Conservation (phyloP, 176 grass and related monocot species). For the Eleusine indica region DNA sequence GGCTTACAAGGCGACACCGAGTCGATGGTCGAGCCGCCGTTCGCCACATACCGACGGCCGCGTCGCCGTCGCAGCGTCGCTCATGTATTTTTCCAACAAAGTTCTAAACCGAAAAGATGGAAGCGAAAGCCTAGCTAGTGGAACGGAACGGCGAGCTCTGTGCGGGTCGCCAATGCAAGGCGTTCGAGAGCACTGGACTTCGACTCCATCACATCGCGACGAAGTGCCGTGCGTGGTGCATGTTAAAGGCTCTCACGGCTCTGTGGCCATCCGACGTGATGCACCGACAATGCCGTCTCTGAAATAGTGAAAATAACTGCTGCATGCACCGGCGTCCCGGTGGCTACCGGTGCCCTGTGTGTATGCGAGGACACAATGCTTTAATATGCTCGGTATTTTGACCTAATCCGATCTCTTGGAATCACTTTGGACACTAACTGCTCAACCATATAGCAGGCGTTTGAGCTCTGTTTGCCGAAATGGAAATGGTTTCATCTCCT, state of each 20-base stretch:
- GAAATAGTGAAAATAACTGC: conserved; percentile 32
- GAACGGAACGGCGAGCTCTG: neutral
- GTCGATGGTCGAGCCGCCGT: neutral
- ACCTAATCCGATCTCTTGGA: conserved; percentile 7
- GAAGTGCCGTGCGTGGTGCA: neutral
- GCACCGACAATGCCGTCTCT: conserved; percentile 22
- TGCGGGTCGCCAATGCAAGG: neutral
- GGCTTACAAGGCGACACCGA: neutral
- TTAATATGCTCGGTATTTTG: neutral
- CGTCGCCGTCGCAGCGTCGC: neutral
- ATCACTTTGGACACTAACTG: neutral
- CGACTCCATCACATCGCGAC: neutral
- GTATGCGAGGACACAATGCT: neutral
- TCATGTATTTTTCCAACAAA: conserved; percentile 3
- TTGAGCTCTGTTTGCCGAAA: neutral
- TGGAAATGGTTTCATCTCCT: neutral
- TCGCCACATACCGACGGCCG: neutral
- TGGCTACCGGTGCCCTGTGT: neutral
- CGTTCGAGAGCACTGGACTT: too few species aligned
- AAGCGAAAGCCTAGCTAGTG: neutral
- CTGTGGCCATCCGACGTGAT: conserved; percentile 34
- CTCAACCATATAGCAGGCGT: neutral
- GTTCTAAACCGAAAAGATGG: neutral
- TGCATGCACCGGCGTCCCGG: neutral
- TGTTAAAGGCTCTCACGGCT: conserved; percentile 38